Percentiles rank a stretch among this genome's conserved stretches.
Evolutionary conservation across 768 basidiomycete species (phyloP).

Genomic region (Cystofilobasidium bisporidii): DNA sequence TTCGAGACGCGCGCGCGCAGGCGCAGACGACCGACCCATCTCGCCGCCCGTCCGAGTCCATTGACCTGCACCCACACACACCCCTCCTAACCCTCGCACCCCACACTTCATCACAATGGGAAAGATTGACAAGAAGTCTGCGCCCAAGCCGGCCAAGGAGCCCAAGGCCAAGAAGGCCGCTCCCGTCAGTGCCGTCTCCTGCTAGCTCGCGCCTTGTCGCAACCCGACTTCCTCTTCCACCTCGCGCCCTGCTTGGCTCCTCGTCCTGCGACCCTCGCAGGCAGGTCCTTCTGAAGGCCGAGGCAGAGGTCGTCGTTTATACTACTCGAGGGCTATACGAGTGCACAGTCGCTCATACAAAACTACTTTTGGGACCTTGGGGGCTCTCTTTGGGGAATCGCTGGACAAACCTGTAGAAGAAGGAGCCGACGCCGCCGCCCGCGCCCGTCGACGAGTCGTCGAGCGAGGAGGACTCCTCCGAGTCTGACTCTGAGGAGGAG

Average conservation of each 20-base stretch:
- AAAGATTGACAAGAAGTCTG: slow-evolving; percentile 6
- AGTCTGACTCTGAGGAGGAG: slow-evolving; percentile 33
- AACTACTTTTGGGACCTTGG: slow-evolving; percentile 30
- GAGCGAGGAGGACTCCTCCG: slow-evolving; percentile 31
- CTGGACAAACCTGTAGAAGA: neutral
- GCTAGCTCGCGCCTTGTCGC: no score
- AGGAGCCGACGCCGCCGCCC: slow-evolving; percentile 26
- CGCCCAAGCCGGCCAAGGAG: slow-evolving; percentile 33
- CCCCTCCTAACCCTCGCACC: neutral
- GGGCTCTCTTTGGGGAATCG: slow-evolving; percentile 6
- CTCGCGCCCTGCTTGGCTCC: neutral
- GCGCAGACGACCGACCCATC: no score
- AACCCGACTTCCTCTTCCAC: neutral
- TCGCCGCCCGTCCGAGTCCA: no score
- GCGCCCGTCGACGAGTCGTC: slow-evolving; percentile 30
- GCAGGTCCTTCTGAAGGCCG: no score
- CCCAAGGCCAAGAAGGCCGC: slow-evolving; percentile 15
- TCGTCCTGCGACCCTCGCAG: no score
- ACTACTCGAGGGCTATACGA: neutral
- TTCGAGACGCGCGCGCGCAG: neutral
- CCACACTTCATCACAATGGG: neutral
- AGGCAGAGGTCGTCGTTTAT: no score
- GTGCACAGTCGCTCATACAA: slow-evolving; percentile 26
- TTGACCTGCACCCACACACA: no score
- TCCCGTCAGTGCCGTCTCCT: neutral